A percentile compares a stretch with the other conserved stretches of the same genome.
Conservation (phyloP, 371 early-diverging fungal species). For the Mucor mucedo region DNA sequence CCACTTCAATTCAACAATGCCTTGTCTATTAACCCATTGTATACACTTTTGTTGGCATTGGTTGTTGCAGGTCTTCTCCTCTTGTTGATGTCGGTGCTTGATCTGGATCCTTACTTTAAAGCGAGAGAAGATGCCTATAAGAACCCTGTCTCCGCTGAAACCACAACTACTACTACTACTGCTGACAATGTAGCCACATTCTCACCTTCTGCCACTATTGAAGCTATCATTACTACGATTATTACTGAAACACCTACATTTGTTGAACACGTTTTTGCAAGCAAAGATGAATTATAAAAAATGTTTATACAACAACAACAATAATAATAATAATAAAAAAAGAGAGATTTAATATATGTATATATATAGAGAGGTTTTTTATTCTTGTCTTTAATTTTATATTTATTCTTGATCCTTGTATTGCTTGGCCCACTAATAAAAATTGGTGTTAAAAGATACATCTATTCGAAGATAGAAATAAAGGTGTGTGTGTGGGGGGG, state of each 20-base stretch:
- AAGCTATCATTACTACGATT: background rate
- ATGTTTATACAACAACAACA: no score
- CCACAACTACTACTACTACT: background rate
- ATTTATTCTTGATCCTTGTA: slow-evolving; percentile 59
- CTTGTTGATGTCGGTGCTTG: slow-evolving; percentile 17
- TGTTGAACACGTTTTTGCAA: background rate
- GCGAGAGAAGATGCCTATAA: background rate
- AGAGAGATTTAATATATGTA: background rate
- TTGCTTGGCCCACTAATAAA: slow-evolving; percentile 74
- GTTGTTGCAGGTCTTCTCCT: slow-evolving; percentile 32
- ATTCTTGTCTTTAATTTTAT: background rate
- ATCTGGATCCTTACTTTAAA: slow-evolving; percentile 20
- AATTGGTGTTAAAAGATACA: background rate
- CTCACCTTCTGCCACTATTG: background rate
- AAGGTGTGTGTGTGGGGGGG: no score
- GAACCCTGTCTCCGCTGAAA: background rate
- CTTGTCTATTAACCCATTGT: slow-evolving; percentile 36
- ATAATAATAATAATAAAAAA: background rate
- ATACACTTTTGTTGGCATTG: slow-evolving; percentile 42
- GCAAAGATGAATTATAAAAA: background rate
- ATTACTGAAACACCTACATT: slow-evolving; percentile 2
- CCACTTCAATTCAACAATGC: slow-evolving; percentile 56
- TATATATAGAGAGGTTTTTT: background rate
- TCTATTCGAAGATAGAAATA: background rate
- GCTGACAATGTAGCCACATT: background rate